These are phyloP conservation scores for Bacterosira constricta DNA, from an alignment of 108 stramenopile genomes.

Conservation along the genomic window DNA sequence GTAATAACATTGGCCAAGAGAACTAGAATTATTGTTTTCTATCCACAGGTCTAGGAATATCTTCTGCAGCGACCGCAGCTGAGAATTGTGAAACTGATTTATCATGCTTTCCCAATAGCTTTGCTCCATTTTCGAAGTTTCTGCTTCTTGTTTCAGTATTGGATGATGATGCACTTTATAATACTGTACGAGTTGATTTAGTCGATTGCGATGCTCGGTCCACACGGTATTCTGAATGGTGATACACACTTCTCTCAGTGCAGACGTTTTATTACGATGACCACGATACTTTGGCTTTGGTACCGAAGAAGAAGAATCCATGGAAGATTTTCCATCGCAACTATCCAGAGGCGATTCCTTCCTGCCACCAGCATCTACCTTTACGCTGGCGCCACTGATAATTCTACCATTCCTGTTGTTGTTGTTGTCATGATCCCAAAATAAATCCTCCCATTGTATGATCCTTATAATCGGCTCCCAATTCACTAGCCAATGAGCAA, in stretches of 20 bases:
- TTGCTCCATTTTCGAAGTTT: background rate
- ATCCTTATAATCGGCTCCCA: background rate
- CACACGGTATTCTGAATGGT: background rate
- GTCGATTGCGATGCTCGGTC: background rate
- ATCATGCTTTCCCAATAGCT: background rate
- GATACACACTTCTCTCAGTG: background rate
- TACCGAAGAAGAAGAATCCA: too few relatives aligned
- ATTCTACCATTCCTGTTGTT: too few relatives aligned
- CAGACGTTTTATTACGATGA: background rate
- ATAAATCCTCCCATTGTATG: background rate
- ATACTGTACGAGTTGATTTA: background rate
- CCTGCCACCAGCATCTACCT: too few relatives aligned
- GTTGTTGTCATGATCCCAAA: background rate
- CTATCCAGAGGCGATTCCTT: too few relatives aligned
- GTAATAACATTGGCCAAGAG: too few relatives aligned
- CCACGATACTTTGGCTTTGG: background rate
- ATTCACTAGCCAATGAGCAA: background rate
- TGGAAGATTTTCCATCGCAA: too few relatives aligned
- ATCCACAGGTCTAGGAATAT: background rate
- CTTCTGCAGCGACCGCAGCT: constrained; percentile 1
- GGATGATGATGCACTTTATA: background rate
- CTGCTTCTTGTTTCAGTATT: too few relatives aligned
- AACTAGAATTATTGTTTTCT: too few relatives aligned
- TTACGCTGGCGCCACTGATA: too few relatives aligned
- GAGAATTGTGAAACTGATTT: background rate